Evolutionary conservation across 2,329 filamentous ascomycete genomes (phyloP).

Genomic region (Tolypocladium tundrense): DNA sequence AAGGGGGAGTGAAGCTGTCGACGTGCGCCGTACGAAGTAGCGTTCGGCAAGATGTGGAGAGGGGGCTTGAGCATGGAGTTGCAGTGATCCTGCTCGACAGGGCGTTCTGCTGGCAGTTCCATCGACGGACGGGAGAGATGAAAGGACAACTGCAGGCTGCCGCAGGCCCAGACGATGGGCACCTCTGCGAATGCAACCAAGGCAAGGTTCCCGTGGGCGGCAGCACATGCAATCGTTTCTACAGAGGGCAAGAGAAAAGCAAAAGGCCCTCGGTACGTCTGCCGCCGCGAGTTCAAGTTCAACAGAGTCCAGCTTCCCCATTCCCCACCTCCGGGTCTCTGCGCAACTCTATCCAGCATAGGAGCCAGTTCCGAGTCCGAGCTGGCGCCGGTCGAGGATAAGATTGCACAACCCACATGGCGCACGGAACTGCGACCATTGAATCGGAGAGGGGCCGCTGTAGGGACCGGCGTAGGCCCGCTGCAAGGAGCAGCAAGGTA

Average conservation of each 20-base stretch:
- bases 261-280: not conserved
- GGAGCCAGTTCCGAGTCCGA: not conserved
- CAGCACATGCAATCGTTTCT: not conserved
- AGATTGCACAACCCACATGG: not conserved
- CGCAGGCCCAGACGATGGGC: not conserved
- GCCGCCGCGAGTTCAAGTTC: not conserved
- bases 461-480: not conserved
- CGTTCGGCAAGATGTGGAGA: too few species aligned
- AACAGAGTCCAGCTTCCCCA: not conserved
- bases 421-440: too few species aligned
- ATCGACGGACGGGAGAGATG: not conserved
- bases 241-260: not conserved
- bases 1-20: not conserved
- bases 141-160: not conserved
- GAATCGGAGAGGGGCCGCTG: not conserved
- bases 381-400: not conserved
- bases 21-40: too few species aligned
- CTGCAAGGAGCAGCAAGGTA: not conserved
- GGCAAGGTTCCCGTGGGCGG: not conserved
- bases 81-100: not conserved
- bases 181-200: not conserved
- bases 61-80: not conserved
- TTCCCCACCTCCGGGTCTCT: not conserved
- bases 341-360: not conserved
- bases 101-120: not conserved